Conservation (phyloP, 164 flowering plant genomes). For the Berberis vulgaris region DNA sequence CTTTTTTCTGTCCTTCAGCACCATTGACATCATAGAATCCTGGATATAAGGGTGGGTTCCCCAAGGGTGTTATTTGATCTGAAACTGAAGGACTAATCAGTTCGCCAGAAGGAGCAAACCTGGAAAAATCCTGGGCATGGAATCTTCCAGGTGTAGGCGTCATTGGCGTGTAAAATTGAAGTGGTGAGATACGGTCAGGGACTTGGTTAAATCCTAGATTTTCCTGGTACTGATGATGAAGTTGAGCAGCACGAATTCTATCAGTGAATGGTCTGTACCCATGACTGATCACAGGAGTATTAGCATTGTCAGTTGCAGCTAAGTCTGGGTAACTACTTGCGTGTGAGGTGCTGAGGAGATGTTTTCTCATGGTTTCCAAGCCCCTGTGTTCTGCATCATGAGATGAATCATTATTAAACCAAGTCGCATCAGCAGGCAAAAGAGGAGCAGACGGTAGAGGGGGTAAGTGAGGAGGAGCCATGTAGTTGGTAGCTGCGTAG, state of each 20-base stretch:
- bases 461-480: constrained; percentile 29
- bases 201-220: constrained; percentile 15
- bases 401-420: constrained; percentile 28
- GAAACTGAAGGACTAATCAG: constrained; percentile 28
- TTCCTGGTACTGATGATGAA: constrained; percentile 43
- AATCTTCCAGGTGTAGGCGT: constrained; percentile 17
- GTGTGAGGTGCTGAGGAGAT: constrained; percentile 17
- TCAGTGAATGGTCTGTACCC: constrained; percentile 25
- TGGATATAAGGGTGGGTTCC: constrained; percentile 17
- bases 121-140: constrained; percentile 18
- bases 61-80: constrained; percentile 17
- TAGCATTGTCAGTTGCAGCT: constrained; percentile 13
- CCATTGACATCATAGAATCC: constrained; percentile 21
- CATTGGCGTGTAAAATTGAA: constrained; percentile 14
- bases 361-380: constrained; percentile 9
- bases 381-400: constrained; percentile 9
- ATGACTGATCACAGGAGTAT: constrained; percentile 17
- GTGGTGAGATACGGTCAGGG: constrained; percentile 17
- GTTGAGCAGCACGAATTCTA: constrained; percentile 38
- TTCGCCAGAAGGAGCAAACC: constrained; percentile 22
- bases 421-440: constrained; percentile 48
- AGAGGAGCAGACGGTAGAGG: constrained; percentile 77
- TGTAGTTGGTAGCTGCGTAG: constrained; percentile 13
- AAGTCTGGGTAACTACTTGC: constrained; percentile 17
- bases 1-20: constrained; percentile 3